phyloP scores from a whole-genome alignment of 108 stramenopile genomes.

The Conticribra weissflogii region DNA sequence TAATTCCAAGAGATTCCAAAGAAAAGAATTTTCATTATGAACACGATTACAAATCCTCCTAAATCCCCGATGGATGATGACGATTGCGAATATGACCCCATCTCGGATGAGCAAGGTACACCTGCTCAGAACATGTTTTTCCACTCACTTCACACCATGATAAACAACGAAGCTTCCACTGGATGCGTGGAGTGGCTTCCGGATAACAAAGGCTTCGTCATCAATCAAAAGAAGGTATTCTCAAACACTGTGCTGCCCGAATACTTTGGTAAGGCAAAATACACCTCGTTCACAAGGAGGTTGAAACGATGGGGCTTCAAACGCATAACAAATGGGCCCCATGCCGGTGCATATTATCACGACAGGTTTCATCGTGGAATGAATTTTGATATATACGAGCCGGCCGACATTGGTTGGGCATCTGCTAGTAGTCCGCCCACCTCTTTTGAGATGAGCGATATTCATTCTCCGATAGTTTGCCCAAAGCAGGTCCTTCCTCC shows the following conservation, averaged over 20 bases:
- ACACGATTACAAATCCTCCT: neutral
- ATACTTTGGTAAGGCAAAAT: conserved; percentile 54
- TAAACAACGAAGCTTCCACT: conserved; percentile 4
- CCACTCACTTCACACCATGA: conserved; percentile 16
- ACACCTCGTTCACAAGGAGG: conserved; percentile 57
- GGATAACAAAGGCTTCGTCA: conserved; percentile 48
- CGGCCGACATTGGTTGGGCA: neutral
- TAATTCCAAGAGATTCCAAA: no score
- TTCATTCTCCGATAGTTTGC: neutral
- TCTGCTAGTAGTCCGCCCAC: neutral
- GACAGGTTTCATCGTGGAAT: conserved; percentile 9
- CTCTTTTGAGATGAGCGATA: neutral
- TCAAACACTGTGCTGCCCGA: conserved; percentile 38
- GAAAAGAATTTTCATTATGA: no score
- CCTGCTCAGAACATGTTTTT: conserved; percentile 33
- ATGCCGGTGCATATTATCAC: conserved; percentile 48
- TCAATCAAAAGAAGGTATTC: conserved; percentile 51
- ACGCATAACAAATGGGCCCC: conserved; percentile 35
- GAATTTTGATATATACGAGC: conserved; percentile 11
- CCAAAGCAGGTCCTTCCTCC: no score
- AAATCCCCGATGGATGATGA: neutral
- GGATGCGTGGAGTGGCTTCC: conserved; percentile 46
- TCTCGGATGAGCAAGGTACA: conserved; percentile 17
- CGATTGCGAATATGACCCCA: neutral
- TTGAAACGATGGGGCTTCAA: conserved; percentile 62